Conservation (phyloP, 176 grass and related monocot genomes). For the Lolium rigidum region DNA sequence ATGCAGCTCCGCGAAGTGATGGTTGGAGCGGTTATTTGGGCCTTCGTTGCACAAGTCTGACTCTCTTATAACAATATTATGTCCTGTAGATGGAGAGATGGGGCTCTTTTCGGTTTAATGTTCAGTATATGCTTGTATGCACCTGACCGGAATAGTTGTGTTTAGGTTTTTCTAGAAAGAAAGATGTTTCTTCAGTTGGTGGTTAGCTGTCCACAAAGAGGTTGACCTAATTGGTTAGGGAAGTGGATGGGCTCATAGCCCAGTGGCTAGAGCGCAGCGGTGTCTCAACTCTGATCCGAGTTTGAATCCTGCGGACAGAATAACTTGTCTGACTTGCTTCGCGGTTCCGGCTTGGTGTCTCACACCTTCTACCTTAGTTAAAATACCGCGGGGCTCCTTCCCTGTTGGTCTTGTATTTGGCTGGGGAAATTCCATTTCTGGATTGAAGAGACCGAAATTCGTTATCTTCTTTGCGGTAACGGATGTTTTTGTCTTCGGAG, state of each 20-base stretch:
- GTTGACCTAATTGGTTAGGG: not conserved
- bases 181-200: not conserved
- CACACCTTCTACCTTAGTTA: too few relatives aligned
- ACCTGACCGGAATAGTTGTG: not conserved
- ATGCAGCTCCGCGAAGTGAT: not conserved
- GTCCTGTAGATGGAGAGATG: not conserved
- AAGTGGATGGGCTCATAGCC: too few relatives aligned
- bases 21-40: not conserved
- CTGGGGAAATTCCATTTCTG: not conserved
- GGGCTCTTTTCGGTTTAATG: too few relatives aligned
- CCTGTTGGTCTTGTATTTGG: not conserved
- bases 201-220: not conserved
- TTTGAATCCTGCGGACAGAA: too few relatives aligned
- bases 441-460: not conserved
- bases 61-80: not conserved
- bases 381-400: too few relatives aligned
- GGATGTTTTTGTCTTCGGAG: not conserved
- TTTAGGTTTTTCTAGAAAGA: not conserved
- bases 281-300: too few relatives aligned
- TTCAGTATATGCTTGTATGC: not conserved
- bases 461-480: not conserved
- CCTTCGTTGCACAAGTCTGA: not conserved
- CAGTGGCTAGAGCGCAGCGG: too few relatives aligned
- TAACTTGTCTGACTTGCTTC: too few relatives aligned
- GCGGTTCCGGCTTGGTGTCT: too few relatives aligned